Base-by-base conservation (phyloP, 2,329 filamentous ascomycete species). In the Penicillium italicum region DNA sequence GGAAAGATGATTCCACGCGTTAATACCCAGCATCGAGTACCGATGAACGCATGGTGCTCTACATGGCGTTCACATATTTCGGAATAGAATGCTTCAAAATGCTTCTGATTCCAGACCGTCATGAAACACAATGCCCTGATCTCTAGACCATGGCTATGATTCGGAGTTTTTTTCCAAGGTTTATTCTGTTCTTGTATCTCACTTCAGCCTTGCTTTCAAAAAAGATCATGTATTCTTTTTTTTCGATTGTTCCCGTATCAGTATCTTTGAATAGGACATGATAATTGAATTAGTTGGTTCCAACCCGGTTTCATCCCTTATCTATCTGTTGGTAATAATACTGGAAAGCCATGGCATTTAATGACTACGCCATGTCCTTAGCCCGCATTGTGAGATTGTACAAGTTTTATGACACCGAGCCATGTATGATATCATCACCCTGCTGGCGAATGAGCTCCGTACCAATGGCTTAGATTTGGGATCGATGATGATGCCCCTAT, bases 1-100 rank as follows among this genome's bases (percentile, higher is more conserved):
- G 50, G 54, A 57, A 20, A 58, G 59, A 63, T 62, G 61, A 59
- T 58, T 63, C 57, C 48, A 53, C 54, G 46, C 63, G 59, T 64
- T 64, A 64, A 65, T 65, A 65, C 62, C 63, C 63, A 60, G 59
- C 58, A 64, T 62, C 57, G 55, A 56, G 60, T 50, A 59, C 52
- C 43, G 44, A 43, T 43, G 26, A 57, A 53, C 50, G 48, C 55
- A 48, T 43, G 52, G 58, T 50, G 55, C 58, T 48, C 49, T 28
- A 59, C 53, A 59, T 62, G 62, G 63, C 63, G 62, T 64, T 65
- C 44, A 56, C 52, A 47, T 60, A 24, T 31, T 52, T 46, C 54
- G 55, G 56, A 62, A 50, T 53, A 41, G 41, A 52, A 47, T 58
- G 46, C 56, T 58, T 59, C 33, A 28, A 20, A n/a, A 3, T 30